These are phyloP conservation scores for Aureobasidium subglaciale DNA, from an alignment of 2,329 filamentous ascomycete genomes.

Conservation along the genomic window DNA sequence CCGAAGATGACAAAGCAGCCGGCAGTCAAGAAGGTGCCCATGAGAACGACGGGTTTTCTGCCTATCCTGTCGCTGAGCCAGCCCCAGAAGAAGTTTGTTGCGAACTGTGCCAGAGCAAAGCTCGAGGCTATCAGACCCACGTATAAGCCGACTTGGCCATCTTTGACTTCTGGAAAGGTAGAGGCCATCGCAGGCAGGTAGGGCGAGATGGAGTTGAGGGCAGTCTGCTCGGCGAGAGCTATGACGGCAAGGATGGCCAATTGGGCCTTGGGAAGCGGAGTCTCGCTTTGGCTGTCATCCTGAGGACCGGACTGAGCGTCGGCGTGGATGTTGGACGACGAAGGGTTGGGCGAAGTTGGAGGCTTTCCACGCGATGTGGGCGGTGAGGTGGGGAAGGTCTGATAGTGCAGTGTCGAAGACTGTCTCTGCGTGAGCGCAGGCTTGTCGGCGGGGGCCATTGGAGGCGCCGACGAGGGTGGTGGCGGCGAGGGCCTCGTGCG, in stretches of 20 bases:
- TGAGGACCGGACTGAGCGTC: constrained; percentile 28
- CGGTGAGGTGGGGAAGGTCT: constrained; percentile 72
- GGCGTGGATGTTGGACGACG: constrained; percentile 20
- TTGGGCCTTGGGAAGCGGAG: constrained; percentile 75
- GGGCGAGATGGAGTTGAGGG: constrained; percentile 90
- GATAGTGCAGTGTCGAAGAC: constrained; percentile 60
- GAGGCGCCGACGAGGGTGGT: background rate
- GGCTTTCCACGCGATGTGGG: constrained; percentile 46
- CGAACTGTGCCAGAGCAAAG: constrained; percentile 87
- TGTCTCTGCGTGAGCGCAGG: constrained; percentile 20
- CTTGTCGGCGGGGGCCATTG: constrained; percentile 9
- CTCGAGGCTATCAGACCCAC: constrained; percentile 84
- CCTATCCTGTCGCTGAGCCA: constrained; percentile 74
- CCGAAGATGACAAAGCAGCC: constrained; percentile 80
- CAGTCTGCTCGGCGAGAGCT: constrained; percentile 88
- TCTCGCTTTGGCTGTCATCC: constrained; percentile 43
- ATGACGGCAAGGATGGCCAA: constrained; percentile 80
- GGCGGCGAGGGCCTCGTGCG: background rate
- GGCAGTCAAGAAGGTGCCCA: constrained; percentile 76
- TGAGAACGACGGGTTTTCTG: constrained; percentile 72
- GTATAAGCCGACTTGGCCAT: constrained; percentile 69
- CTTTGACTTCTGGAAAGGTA: constrained; percentile 72
- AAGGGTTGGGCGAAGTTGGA: constrained; percentile 34
- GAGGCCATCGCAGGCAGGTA: constrained; percentile 91
- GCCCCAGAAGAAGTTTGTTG: constrained; percentile 88